These are phyloP conservation scores for Echria macrotheca DNA, from an alignment of 495 filamentous ascomycete species.

Conservation along the genomic window DNA sequence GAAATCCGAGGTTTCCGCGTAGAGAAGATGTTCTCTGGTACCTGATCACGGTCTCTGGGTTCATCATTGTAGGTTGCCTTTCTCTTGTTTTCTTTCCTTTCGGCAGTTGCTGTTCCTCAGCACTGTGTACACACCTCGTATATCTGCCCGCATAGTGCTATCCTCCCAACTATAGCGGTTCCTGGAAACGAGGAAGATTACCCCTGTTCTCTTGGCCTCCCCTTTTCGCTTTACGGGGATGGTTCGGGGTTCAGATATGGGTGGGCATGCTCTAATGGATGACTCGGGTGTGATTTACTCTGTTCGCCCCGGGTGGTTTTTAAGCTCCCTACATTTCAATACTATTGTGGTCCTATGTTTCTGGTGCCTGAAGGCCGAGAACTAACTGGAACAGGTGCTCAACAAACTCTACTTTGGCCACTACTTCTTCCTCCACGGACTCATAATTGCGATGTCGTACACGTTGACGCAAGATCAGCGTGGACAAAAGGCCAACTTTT, in stretches of 20 bases:
- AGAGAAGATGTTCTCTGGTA: conserved; percentile 48
- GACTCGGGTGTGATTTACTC: conserved; percentile 60
- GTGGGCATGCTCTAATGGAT: conserved; percentile 83
- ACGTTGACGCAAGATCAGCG: conserved; percentile 79
- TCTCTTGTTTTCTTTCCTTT: conserved; percentile 10
- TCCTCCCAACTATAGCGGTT: conserved; percentile 78
- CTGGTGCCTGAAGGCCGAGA: background rate
- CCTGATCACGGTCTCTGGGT: conserved; percentile 34
- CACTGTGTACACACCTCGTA: conserved; percentile 54
- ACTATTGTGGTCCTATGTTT: conserved; percentile 4
- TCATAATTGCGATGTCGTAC: conserved; percentile 74
- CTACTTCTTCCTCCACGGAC: conserved; percentile 54
- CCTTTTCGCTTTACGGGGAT: conserved; percentile 75
- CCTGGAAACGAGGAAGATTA: conserved; percentile 97
- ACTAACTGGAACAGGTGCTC: conserved; percentile 34
- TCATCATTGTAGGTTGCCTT: conserved; percentile 40
- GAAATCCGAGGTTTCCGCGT: conserved; percentile 35
- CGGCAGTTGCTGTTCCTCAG: background rate
- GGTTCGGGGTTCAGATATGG: conserved; percentile 73
- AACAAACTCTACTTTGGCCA: conserved; percentile 45
- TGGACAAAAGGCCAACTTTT: conserved; percentile 61
- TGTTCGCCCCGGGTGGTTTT: conserved; percentile 71
- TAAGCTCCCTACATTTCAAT: conserved; percentile 77
- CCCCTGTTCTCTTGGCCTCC: conserved; percentile 63
- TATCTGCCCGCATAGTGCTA: conserved; percentile 91